A percentile compares a stretch with the other conserved stretches of the same genome.
Evolutionary conservation across 2,329 filamentous ascomycete genomes (phyloP).

Genomic region (Raffaelea arxii): DNA sequence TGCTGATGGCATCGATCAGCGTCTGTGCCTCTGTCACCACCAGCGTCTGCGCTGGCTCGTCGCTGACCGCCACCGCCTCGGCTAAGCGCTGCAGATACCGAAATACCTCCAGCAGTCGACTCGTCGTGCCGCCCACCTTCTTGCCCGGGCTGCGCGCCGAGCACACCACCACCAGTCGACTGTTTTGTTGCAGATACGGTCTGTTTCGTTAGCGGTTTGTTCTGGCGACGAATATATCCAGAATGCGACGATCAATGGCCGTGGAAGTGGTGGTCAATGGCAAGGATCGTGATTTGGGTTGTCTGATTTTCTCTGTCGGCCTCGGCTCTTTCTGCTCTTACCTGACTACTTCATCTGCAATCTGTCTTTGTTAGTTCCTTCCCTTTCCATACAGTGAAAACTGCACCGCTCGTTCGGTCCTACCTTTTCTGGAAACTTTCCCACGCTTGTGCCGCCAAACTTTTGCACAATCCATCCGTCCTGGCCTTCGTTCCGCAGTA

Average conservation of each 20-base stretch:
- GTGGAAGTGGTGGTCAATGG: no score
- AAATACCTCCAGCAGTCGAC: constrained; percentile 61
- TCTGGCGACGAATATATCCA: no score
- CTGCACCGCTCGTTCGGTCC: constrained; percentile 17
- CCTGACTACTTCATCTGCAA: constrained; percentile 15
- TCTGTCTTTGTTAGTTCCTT: constrained; percentile 16
- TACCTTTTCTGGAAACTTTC: constrained; percentile 46
- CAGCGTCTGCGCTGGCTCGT: constrained; percentile 40
- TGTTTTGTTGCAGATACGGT: constrained; percentile 26
- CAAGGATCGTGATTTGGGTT: no score
- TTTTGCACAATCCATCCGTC: constrained; percentile 47
- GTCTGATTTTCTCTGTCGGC: no score
- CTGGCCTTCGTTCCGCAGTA: constrained; percentile 7
- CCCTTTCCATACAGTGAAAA: neutral
- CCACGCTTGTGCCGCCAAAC: constrained; percentile 50
- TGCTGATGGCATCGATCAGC: constrained; percentile 71
- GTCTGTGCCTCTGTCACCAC: constrained; percentile 56
- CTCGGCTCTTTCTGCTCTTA: constrained; percentile 2
- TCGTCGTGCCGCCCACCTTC: constrained; percentile 91
- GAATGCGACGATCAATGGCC: no score
- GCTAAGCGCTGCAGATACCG: constrained; percentile 45
- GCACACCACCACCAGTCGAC: constrained; percentile 85
- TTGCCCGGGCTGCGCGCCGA: constrained; percentile 91
- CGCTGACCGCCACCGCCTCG: constrained; percentile 33
- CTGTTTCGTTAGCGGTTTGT: constrained; percentile 5